These are phyloP conservation scores for Taiwanofungus camphoratus DNA, from an alignment of 1,284 basidiomycete genomes.

Conservation along the genomic window DNA sequence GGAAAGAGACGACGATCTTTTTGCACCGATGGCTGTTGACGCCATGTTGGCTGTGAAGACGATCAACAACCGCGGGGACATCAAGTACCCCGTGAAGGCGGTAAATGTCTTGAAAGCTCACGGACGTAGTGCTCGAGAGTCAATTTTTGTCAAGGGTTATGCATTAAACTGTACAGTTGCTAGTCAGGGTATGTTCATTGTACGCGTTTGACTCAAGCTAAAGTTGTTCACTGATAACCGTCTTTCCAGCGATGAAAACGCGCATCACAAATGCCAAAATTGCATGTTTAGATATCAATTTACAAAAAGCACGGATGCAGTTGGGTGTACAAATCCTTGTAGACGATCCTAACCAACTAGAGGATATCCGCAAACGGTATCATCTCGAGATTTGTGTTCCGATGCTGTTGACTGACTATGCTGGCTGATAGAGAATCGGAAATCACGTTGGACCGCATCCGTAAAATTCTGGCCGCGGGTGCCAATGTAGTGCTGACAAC, in stretches of 20 bases:
- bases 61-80: slow-evolving; percentile 90
- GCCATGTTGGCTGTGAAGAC: slow-evolving; percentile 98
- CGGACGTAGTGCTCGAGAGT: slow-evolving; percentile 93
- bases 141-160: slow-evolving; percentile 93
- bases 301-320: slow-evolving; percentile 97
- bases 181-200: slow-evolving; percentile 73
- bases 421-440: slow-evolving; percentile 78
- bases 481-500: slow-evolving; percentile 98
- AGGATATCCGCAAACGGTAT: slow-evolving; percentile 91
- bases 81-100: slow-evolving; percentile 99
- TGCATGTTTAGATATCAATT: slow-evolving; percentile 97
- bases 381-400: slow-evolving; percentile 13
- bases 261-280: slow-evolving; percentile 93
- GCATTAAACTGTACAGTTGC: slow-evolving; percentile 99
- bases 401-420: background rate
- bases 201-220: no score
- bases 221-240: no score
- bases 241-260: slow-evolving; percentile 88
- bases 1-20: slow-evolving; percentile 87
- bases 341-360: slow-evolving; percentile 94
- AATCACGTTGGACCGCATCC: slow-evolving; percentile 93
- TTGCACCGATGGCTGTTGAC: slow-evolving; percentile 97
- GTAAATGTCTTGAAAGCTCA: slow-evolving; percentile 99
- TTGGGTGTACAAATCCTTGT: slow-evolving; percentile 97
- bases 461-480: slow-evolving; percentile 93